Conservation (phyloP, 2,329 filamentous ascomycete genomes). For the Diplodia corticola region DNA sequence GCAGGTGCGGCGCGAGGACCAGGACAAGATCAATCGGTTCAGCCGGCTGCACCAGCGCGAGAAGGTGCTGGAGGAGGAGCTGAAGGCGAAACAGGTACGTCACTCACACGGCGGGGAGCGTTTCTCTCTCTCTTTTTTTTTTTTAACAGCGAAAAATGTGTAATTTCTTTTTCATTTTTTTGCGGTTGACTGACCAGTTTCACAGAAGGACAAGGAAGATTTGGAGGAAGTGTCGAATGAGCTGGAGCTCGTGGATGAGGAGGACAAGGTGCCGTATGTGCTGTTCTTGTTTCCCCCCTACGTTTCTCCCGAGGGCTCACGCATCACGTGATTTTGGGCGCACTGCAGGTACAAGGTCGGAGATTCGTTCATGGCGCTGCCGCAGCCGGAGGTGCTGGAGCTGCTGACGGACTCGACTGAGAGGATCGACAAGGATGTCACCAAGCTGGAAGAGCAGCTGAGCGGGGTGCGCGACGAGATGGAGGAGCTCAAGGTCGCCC, state of each 20-base stretch:
- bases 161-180: too few species aligned
- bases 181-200: background rate
- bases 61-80: conserved; percentile 72
- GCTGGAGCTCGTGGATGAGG: conserved; percentile 91
- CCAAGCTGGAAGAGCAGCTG: conserved; percentile 74
- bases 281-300: conserved; percentile 1
- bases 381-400: conserved; percentile 81
- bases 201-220: conserved; percentile 96
- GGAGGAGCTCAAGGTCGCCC: conserved; percentile 81
- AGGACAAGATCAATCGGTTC: conserved; percentile 98
- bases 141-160: background rate
- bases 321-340: conserved; percentile 1
- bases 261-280: conserved; percentile 84
- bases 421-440: conserved; percentile 75
- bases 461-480: conserved; percentile 78
- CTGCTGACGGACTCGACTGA: conserved; percentile 72
- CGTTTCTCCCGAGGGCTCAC: background rate
- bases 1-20: conserved; percentile 92
- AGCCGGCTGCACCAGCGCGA: conserved; percentile 90
- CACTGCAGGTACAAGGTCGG: conserved; percentile 83
- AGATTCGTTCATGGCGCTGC: conserved; percentile 88
- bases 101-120: background rate
- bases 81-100: conserved; percentile 74
- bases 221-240: conserved; percentile 89
- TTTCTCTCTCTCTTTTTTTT: background rate